A percentile compares a stretch with the other conserved stretches of the same genome.
phyloP scores from a whole-genome alignment of 108 stramenopile species.

The Craspedostauros australis region DNA sequence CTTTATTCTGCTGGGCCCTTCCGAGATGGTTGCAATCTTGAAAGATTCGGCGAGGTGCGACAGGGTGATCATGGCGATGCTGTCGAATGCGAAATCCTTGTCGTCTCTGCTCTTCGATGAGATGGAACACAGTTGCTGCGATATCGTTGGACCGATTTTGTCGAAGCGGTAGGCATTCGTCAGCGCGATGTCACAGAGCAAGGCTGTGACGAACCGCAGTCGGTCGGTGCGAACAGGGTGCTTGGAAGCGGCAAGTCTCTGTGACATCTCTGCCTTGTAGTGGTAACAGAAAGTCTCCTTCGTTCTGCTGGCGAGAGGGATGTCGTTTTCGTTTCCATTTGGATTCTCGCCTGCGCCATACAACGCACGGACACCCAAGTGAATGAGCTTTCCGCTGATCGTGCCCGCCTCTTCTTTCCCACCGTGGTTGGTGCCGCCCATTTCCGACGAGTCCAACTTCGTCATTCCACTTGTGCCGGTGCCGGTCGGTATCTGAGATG shows the following conservation, averaged over 20 bases:
- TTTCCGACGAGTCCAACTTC: neutral
- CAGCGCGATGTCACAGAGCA: constrained; percentile 62
- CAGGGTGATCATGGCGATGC: constrained; percentile 55
- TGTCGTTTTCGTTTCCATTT: constrained; percentile 15
- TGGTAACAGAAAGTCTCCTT: constrained; percentile 57
- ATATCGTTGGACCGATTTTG: constrained; percentile 38
- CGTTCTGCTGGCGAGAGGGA: constrained; percentile 30
- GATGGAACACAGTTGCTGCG: constrained; percentile 45
- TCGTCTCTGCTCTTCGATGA: constrained; percentile 45
- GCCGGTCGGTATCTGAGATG: too few species aligned
- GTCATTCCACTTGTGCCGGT: too few species aligned
- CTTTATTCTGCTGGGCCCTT: constrained; percentile 28
- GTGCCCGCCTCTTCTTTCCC: constrained; percentile 14
- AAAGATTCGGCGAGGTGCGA: constrained; percentile 31
- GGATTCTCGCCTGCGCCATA: constrained; percentile 24
- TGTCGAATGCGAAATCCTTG: constrained; percentile 65
- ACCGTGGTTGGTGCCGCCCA: neutral
- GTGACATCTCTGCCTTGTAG: constrained; percentile 29
- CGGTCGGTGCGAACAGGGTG: constrained; percentile 41
- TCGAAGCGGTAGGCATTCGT: constrained; percentile 57
- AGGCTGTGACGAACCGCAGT: constrained; percentile 51
- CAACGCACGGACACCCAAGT: constrained; percentile 71
- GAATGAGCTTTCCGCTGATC: constrained; percentile 71
- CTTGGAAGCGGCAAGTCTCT: constrained; percentile 28
- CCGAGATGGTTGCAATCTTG: constrained; percentile 19